These are phyloP conservation scores for Rhynchospora tenuis DNA, from an alignment of 176 grass and related monocot species.

Conservation along the genomic window DNA sequence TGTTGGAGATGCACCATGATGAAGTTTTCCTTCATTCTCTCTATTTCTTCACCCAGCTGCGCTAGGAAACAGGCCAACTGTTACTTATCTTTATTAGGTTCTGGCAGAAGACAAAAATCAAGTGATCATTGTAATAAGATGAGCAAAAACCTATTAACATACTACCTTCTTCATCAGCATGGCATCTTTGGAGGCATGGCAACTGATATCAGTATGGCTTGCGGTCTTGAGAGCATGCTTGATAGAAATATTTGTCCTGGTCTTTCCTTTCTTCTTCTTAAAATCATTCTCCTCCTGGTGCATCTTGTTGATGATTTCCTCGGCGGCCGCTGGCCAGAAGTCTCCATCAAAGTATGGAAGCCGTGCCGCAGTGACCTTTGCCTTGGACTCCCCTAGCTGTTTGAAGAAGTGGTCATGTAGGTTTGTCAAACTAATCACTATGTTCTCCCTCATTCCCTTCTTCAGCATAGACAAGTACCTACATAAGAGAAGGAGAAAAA, in stretches of 20 bases:
- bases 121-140: not conserved
- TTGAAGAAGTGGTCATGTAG: constrained; percentile 91
- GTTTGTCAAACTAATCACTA: constrained; percentile 91
- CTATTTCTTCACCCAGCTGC: constrained; percentile 87
- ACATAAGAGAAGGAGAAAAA: not conserved
- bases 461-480: constrained; percentile 97
- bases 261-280: constrained; percentile 81
- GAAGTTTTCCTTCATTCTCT: constrained; percentile 90
- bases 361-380: constrained; percentile 85
- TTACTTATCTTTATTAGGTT: too few species aligned
- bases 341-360: constrained; percentile 96
- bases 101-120: not conserved
- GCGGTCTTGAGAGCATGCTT: constrained; percentile 84
- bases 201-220: constrained; percentile 64
- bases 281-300: constrained; percentile 72
- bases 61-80: constrained; percentile 25
- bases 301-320: constrained; percentile 92
- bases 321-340: constrained; percentile 95
- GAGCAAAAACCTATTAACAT: not conserved
- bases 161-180: constrained; percentile 87
- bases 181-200: constrained; percentile 79
- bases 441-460: constrained; percentile 79
- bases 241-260: constrained; percentile 61
- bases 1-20: constrained; percentile 97
- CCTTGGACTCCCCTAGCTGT: constrained; percentile 59